Base-by-base conservation (phyloP, 1,139 yeast species). In the Blastobotrys ciferrii region DNA sequence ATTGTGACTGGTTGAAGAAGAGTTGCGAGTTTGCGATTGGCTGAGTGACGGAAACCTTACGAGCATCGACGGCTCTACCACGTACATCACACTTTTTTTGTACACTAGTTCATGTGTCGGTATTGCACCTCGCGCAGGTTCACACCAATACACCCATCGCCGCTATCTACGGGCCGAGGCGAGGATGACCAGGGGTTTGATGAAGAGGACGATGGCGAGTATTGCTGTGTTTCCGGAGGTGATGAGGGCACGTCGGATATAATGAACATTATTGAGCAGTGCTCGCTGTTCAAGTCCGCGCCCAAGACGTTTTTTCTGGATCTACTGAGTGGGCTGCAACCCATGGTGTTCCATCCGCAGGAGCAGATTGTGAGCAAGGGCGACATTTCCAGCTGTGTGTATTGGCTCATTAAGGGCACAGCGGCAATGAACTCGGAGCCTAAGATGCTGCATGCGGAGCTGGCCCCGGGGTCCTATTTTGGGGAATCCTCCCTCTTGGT, bases 401-500 rank as follows among this genome's bases (percentile, higher is more conserved):
- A 84, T 61, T 84, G 91, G 89, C 81, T 85, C 35, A 66, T 85
- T 13, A 78, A 84, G 58, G 94, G 94, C 2, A 74, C 81, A 0
- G 92, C 84, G 1, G 80, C 80, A 25, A 87, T 84, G 12, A 80
- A 87, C 0, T 80, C 87, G 3, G 92, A 84, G 62, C 91, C 88
- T 23, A 91, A 84, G 64, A 76, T 86, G 2, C 72, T 81, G 3
- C 83, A 81, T 61, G 89, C 91, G 2, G 87, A 82, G 59, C 67
- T 85, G 13, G 74, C 77, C 2, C 75, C 84, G 1, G 92, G 92
- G 1, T 75, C 81, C 35, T 84, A 82, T 58, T 85, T 85, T 63
- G 94, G 89, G 19, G 94, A 85, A 61, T 84, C 84, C 47, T 92
- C 92, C 4, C 82, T 84, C 42, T 67, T 85, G 32, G 84, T 81